Evolutionary conservation across 1,284 basidiomycete species (phyloP).

Genomic region (Mycena sp.): DNA sequence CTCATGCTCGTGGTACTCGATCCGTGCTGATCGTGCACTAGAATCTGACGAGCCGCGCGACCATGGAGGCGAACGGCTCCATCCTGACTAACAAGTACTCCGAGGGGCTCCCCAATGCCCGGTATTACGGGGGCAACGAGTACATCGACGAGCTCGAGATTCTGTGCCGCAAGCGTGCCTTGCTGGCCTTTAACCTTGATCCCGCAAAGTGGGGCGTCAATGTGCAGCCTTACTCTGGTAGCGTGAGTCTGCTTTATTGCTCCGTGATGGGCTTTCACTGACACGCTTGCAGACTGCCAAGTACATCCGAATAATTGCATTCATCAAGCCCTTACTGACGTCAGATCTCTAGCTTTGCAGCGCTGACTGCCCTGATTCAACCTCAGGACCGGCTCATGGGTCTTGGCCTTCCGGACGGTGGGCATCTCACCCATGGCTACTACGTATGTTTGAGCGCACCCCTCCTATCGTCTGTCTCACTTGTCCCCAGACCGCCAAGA

Average conservation of each 20-base stretch:
- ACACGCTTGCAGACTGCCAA: slow-evolving; percentile 75
- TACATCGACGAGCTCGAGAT: slow-evolving; percentile 97
- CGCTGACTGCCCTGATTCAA: slow-evolving; percentile 95
- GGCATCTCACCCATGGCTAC: slow-evolving; percentile 98
- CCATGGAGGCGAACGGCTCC: slow-evolving; percentile 99
- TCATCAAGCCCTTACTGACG: slow-evolving; percentile 26
- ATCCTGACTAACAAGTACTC: slow-evolving; percentile 99
- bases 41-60: slow-evolving; percentile 94
- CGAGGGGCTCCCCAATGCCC: slow-evolving; percentile 92
- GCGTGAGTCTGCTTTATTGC: slow-evolving; percentile 59
- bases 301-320: slow-evolving; percentile 51
- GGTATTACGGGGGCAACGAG: slow-evolving; percentile 98
- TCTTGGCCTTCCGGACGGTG: slow-evolving; percentile 97
- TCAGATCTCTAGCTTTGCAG: slow-evolving; percentile 86
- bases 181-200: slow-evolving; percentile 97
- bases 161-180: slow-evolving; percentile 95
- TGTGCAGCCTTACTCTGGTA: slow-evolving; percentile 98
- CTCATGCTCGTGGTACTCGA: slow-evolving; percentile 4
- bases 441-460: slow-evolving; percentile 66
- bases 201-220: slow-evolving; percentile 97
- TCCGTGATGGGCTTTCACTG: slow-evolving; percentile 7
- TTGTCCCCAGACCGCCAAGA: slow-evolving; percentile 88
- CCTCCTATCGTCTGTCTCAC: neutral
- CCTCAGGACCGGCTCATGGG: slow-evolving; percentile 99
- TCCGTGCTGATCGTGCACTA: slow-evolving; percentile 42